A percentile compares a stretch with the other conserved stretches of the same genome.
Conservation (phyloP, 768 basidiomycete genomes). For the Cystobasidium ongulense region DNA sequence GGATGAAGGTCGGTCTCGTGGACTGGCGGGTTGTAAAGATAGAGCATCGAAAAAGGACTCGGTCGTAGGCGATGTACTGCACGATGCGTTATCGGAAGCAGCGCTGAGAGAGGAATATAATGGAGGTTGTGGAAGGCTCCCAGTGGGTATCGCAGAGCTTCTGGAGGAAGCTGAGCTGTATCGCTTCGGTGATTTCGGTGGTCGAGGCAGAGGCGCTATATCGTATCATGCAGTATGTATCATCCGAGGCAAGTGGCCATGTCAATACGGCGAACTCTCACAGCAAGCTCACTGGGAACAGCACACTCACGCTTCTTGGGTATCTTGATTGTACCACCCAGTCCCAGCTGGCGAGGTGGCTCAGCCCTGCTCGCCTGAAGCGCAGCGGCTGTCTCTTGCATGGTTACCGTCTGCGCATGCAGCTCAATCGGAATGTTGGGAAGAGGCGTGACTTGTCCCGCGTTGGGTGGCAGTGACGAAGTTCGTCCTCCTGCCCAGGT, state of each 20-base stretch:
- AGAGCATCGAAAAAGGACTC: background rate
- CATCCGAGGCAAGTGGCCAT: background rate
- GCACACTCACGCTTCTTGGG: background rate
- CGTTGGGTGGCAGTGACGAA: too few species aligned
- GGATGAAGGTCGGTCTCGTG: background rate
- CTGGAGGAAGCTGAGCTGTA: background rate
- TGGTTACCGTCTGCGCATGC: background rate
- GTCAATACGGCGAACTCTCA: background rate
- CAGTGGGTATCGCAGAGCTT: background rate
- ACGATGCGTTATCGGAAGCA: background rate
- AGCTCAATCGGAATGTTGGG: background rate
- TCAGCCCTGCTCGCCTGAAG: background rate
- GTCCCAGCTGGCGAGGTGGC: background rate
- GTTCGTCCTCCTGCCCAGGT: too few species aligned
- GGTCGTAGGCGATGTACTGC: background rate
- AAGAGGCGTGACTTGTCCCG: too few species aligned
- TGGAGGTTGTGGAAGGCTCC: background rate
- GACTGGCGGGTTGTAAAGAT: background rate
- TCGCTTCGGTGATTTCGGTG: slow-evolving; percentile 6
- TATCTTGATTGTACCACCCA: background rate
- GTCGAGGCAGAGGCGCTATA: background rate
- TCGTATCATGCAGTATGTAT: background rate
- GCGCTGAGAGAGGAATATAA: background rate
- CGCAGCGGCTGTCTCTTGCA: background rate
- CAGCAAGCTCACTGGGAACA: background rate